Evolutionary conservation across 1,284 basidiomycete genomes (phyloP).

Genomic region (Puccinia brachypodii): DNA sequence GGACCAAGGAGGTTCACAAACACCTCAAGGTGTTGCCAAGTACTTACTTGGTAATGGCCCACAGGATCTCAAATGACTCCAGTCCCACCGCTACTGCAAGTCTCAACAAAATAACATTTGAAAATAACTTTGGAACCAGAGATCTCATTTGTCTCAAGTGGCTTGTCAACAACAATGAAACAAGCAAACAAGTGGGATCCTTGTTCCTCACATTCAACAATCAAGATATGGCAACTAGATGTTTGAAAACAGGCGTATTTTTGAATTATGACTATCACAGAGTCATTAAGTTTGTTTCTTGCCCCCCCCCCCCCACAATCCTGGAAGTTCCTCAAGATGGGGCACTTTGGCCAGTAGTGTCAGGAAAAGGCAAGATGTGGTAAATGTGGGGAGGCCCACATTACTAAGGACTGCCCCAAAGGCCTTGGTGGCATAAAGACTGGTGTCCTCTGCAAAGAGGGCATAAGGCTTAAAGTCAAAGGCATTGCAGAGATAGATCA

Average conservation of each 20-base stretch:
- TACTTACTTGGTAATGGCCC: neutral
- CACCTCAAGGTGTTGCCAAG: neutral
- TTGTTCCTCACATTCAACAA: neutral
- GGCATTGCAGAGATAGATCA: neutral
- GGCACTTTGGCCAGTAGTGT: neutral
- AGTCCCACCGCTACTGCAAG: neutral
- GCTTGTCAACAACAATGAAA: neutral
- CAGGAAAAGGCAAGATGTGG: neutral
- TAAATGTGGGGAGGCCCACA: slow-evolving; percentile 2
- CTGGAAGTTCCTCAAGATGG: slow-evolving; percentile 5
- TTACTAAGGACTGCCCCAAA: slow-evolving; percentile 6
- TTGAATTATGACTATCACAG: neutral
- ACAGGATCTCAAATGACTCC: neutral
- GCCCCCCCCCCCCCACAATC: neutral
- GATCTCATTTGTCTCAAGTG: neutral
- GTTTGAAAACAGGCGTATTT: neutral
- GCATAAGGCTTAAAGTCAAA: neutral
- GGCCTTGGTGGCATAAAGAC: neutral
- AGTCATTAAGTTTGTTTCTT: too few relatives aligned
- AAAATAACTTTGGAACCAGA: slow-evolving; percentile 3
- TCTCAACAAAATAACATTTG: neutral
- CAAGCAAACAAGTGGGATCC: neutral
- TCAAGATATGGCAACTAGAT: neutral
- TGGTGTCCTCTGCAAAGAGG: neutral
- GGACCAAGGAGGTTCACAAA: slow-evolving; percentile 11